A percentile compares a stretch with the other conserved stretches of the same genome.
Evolutionary conservation across 495 filamentous ascomycete species (phyloP).

Genomic region (Talaromyces proteolyticus): DNA sequence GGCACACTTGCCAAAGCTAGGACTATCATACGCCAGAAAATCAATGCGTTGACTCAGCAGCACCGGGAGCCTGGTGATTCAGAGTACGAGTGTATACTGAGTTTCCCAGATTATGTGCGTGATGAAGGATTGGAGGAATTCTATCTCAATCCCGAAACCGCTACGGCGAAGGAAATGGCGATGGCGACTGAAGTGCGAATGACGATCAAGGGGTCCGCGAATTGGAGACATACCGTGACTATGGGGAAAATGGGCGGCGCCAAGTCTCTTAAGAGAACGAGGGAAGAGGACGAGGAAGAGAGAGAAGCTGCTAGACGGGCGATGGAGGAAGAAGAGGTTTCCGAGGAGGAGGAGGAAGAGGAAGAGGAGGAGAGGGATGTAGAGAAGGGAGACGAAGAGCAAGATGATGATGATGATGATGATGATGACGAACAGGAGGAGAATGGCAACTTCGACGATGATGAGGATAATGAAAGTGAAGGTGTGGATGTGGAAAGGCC

Average conservation of each 20-base stretch:
- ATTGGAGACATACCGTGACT: constrained; percentile 19
- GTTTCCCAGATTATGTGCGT: constrained; percentile 37
- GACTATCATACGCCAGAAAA: constrained; percentile 80
- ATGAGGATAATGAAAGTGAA: no score
- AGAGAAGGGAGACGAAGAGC: constrained; percentile 10
- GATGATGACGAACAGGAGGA: constrained; percentile 13
- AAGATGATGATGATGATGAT: constrained; percentile 10
- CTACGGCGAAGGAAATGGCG: constrained; percentile 20
- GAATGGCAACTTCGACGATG: constrained; percentile 8
- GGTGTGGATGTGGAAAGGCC: no score
- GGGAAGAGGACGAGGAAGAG: constrained; percentile 19
- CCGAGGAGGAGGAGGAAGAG: constrained; percentile 9
- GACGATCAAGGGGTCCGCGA: constrained; percentile 29
- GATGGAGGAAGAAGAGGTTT: constrained; percentile 19
- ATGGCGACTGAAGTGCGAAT: constrained; percentile 34
- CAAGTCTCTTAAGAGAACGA: constrained; percentile 16
- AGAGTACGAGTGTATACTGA: constrained; percentile 39
- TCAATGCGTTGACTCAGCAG: constrained; percentile 42
- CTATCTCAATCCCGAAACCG: constrained; percentile 19
- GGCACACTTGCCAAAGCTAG: constrained; percentile 76
- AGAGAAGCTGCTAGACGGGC: constrained; percentile 20
- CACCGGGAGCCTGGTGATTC: constrained; percentile 33
- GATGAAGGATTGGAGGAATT: constrained; percentile 23
- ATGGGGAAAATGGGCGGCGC: constrained; percentile 4
- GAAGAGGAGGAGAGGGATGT: constrained; percentile 12